Percentiles rank a stretch among this genome's conserved stretches.
phyloP scores from a whole-genome alignment of 371 early-diverging fungal species.

The Smittium culicis region DNA sequence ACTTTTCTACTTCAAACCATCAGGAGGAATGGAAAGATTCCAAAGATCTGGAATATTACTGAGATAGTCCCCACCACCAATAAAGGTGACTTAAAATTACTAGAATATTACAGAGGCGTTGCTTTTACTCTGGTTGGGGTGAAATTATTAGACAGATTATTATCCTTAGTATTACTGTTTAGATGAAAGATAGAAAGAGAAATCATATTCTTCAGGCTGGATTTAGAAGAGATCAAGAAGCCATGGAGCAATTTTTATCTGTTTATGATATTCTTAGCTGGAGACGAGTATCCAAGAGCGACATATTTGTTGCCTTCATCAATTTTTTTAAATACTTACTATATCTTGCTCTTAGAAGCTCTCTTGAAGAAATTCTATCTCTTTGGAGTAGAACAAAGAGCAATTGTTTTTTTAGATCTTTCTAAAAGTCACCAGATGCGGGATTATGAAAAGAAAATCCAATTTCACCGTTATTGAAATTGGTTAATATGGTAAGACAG shows the following conservation, averaged over 20 bases:
- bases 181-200: neutral
- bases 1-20: neutral
- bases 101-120: neutral
- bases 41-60: neutral
- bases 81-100: neutral
- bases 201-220: neutral
- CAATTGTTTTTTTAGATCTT: neutral
- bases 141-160: neutral
- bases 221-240: neutral
- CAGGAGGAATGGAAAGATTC: neutral
- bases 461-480: neutral
- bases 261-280: neutral
- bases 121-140: neutral
- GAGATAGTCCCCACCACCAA: neutral
- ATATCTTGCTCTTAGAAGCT: neutral
- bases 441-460: neutral
- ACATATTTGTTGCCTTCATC: neutral
- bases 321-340: conserved; percentile 1
- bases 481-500: neutral
- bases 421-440: neutral
- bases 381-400: neutral
- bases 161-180: neutral
- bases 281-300: neutral
- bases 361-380: neutral
- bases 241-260: neutral